Evolutionary conservation across 1,139 yeast genomes (phyloP), one percentile per base, ranked within the genome.

Genomic region (Pichia sp.): DNA sequence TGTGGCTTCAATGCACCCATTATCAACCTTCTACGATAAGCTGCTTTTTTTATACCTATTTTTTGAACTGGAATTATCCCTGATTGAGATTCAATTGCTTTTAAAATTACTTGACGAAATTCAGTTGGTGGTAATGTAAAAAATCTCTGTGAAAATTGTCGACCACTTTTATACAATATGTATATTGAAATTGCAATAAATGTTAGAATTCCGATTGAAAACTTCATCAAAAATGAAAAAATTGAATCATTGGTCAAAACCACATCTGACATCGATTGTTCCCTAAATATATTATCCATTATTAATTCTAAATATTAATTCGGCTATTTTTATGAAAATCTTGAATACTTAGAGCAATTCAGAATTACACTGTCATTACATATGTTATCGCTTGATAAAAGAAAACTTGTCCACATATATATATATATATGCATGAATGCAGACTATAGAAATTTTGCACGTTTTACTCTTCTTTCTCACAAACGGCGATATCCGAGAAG

Each of bases 1-100:
- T 74, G 67, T 4, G 82, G 81, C 46, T 66, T 64, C 6, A 40
- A 46, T 33, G 75, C 65, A 9, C 78, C 79, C 35, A 72, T 57
- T 4, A 76, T 59, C 41, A 76, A 61, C 45, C 81, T 53, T 47
- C 80, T 65, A 47, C 82, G 62, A 50, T 51, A 41, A 16, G 64
- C 67, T 3, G 78, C 70, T 33, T 69, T 51, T 54, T 75, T 75
- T n/a, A 54, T 24, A 16, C 64, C 64, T 34, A 60, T 37, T 31
- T 47, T 45, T 3, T 52, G 31, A 11, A 42, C 40, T 4, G 51
- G 34, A 24, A 59, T 30, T 2, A 37, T 22, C 0, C 62, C 62
- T 23, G 56, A 67, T 3, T 66, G 64, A 41, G 65, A 55, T 24
- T 65, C 55, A 36, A 70, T 47, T 3, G 71, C 76, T 22, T 56